A percentile compares a stretch with the other conserved stretches of the same genome.
Evolutionary conservation across 2,329 filamentous ascomycete species (phyloP).

Genomic region (Claviceps purpurea): DNA sequence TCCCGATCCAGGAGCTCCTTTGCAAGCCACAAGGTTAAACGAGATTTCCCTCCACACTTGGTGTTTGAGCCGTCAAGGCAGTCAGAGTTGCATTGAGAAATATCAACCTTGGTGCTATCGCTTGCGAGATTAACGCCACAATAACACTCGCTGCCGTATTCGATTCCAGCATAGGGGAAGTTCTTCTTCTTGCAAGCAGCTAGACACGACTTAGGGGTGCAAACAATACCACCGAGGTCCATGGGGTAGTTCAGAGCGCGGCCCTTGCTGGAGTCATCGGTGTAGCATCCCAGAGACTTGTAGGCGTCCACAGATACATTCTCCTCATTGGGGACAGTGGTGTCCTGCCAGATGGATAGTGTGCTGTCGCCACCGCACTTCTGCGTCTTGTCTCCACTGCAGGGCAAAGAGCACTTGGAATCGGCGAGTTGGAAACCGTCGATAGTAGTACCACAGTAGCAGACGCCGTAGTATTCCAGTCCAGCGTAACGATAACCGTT

Average conservation of each 20-base stretch:
- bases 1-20: slow-evolving; percentile 34
- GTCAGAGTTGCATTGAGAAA: slow-evolving; percentile 31
- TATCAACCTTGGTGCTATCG: slow-evolving; percentile 22
- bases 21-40: slow-evolving; percentile 33
- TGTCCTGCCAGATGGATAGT: slow-evolving; percentile 36
- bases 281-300: slow-evolving; percentile 49
- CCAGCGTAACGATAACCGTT: slow-evolving; percentile 38
- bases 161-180: slow-evolving; percentile 34
- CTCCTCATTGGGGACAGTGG: slow-evolving; percentile 30
- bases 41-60: slow-evolving; percentile 29
- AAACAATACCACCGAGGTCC: slow-evolving; percentile 18
- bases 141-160: slow-evolving; percentile 33
- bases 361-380: slow-evolving; percentile 32
- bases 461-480: slow-evolving; percentile 36
- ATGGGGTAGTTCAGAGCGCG: slow-evolving; percentile 32
- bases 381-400: slow-evolving; percentile 31
- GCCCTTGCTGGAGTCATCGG: slow-evolving; percentile 27
- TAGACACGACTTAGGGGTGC: slow-evolving; percentile 32
- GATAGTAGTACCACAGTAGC: slow-evolving; percentile 39
- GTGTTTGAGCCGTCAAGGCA: slow-evolving; percentile 34
- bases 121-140: slow-evolving; percentile 41
- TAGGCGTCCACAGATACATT: slow-evolving; percentile 37
- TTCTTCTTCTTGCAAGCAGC: slow-evolving; percentile 27
- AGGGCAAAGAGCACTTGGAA: slow-evolving; percentile 43
- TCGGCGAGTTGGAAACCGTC: slow-evolving; percentile 37